Evolutionary conservation across 2,329 filamentous ascomycete genomes (phyloP), one percentile per base, ranked within the genome.

Genomic region (Capronia americana): DNA sequence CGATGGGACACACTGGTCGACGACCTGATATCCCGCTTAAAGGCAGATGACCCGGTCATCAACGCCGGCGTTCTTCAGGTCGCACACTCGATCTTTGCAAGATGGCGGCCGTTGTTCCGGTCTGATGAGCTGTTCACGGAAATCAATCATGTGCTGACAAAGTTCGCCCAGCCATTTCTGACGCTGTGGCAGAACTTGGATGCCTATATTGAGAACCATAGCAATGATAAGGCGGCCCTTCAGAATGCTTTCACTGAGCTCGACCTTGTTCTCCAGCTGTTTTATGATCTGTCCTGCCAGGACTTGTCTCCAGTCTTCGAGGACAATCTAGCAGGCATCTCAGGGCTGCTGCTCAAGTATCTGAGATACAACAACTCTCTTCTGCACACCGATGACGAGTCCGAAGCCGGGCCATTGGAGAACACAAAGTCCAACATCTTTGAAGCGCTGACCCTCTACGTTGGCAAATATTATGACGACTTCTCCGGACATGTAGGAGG

Each of bases 251-350:
- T 97, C 73, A 88, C 91, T 70, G 92, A 93, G 2, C 85, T 99
- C 69, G 93, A 94, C 77, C 84, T 98, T 60, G 87, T 96, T 72
- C 85, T 97, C 73, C 96, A 96, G 82, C 88, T 99, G 57, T 88
- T 98, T 76, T 95, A 95, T 81, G 96, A 99, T 79, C 88, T 99
- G 60, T 97, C 93, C n/a, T 97, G 90, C 76, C 96, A 99, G 77
- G 95, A 99, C 78, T 86, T 99, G 73, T 93, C 95, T 17, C 93
- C 94, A 1, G 89, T 95, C 72, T 96, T 99, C 77, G 95, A 99
- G 82, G 90, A 96, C 71, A 91, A 96, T 75, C 85, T 99, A 23
- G 80, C 84, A 56, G 87, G 87, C 69, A 91, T 99, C 71, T 90
- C 92, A 20, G 83, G 85, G 24, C 84, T 98, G 14, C 84, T 98